Evolutionary conservation across 2,329 filamentous ascomycete genomes (phyloP), one percentile per base, ranked within the genome.

Genomic region (Colletotrichum destructivum): DNA sequence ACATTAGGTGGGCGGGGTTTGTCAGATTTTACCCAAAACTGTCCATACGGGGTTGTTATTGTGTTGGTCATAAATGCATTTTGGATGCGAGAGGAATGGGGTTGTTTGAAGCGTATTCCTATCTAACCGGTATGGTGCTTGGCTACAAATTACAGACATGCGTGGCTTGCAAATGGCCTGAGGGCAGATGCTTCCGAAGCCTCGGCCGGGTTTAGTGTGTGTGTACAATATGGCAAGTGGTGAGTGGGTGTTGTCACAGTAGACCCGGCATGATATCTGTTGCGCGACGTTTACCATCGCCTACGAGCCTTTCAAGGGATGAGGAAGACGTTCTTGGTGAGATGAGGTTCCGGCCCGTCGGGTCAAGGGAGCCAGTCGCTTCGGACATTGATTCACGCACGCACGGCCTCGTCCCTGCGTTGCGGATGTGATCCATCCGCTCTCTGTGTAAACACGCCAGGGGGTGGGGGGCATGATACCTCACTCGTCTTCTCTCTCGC

Each of bases 111-210:
- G 65, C 69, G 68, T 71, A 56, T 68, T 62, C 62, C 49, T 42
- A 69, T 60, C 56, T 68, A 26, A 56, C 16, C 54, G 46, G 26
- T 40, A 52, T 9, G 47, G 55, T 21, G 46, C 38, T 55, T 40
- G 16, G n/a, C 18, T 54, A 54, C 4, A 47, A 40, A 46, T 26
- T 26, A 51, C 23, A 59, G 40, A 40, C 40, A 42, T 68, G 57
- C 35, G 69, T 71, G 69, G 64, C 69, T 69, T 63, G 57, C 16
- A 69, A 38, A 57, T 64, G 69, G 69, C 56, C 65, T 67, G 57
- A 69, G 59, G n/a, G 46, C 42, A 59, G 46, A 71, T 59, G 59
- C 65, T 61, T 59, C 9, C 23, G 12, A 40, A 40, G 69, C 46
- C 54, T 63, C 18, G 46, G 65, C 54, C 54, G 31, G 26, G 23